These are phyloP conservation scores for Suhomyces taliae DNA, from an alignment of 1,139 yeast genomes.

Conservation along the genomic window DNA sequence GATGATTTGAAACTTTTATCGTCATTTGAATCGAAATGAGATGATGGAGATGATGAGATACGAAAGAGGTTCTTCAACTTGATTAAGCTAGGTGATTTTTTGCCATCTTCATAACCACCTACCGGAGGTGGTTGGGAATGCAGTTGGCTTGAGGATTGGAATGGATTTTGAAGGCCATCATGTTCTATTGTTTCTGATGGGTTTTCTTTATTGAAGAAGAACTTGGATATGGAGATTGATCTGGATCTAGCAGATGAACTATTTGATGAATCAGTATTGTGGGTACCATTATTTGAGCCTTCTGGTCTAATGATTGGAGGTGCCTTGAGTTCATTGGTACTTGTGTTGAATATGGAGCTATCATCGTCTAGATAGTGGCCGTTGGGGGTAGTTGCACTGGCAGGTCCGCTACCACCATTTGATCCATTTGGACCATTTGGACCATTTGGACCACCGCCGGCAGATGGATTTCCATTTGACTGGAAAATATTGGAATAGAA, in stretches of 20 bases:
- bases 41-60: constrained; percentile 10
- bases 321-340: constrained; percentile 7
- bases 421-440: not conserved
- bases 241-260: constrained; percentile 14
- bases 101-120: constrained; percentile 8
- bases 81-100: constrained; percentile 14
- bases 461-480: not conserved
- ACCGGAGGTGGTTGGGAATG: constrained; percentile 4
- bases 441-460: not conserved
- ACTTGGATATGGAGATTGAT: constrained; percentile 20
- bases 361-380: not conserved
- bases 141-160: not conserved
- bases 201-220: constrained; percentile 18
- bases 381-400: not conserved
- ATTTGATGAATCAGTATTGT: constrained; percentile 2
- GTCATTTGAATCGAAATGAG: not conserved
- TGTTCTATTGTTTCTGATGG: constrained; percentile 4
- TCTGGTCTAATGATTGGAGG: constrained; percentile 13
- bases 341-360: constrained; percentile 6
- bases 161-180: constrained; percentile 4
- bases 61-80: constrained; percentile 17
- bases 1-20: not conserved
- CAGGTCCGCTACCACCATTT: too few species aligned
- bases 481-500: constrained; percentile 15
- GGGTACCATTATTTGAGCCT: not conserved